phyloP scores from a whole-genome alignment of 768 basidiomycete species.

The Hysterangium stoloniferum region DNA sequence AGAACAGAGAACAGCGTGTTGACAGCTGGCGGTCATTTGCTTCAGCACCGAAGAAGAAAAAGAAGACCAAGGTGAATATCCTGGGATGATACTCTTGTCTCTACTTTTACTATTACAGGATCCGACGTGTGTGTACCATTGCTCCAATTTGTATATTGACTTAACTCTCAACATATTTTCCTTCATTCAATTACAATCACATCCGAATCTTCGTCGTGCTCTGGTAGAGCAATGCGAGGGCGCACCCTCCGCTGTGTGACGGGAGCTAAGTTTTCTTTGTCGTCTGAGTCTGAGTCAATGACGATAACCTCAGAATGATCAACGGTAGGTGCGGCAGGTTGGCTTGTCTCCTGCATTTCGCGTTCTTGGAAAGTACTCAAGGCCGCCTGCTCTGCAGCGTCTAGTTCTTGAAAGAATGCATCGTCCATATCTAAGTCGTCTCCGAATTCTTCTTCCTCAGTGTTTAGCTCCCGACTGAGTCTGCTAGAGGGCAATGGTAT shows the following conservation, averaged over 20 bases:
- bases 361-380: constrained; percentile 17
- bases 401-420: constrained; percentile 32
- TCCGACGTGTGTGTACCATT: constrained; percentile 6
- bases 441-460: not conserved
- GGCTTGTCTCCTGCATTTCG: constrained; percentile 17
- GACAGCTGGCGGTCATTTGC: constrained; percentile 77
- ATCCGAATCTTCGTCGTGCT: constrained; percentile 11
- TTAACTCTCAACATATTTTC: constrained; percentile 42
- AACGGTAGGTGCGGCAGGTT: constrained; percentile 13
- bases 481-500: not conserved
- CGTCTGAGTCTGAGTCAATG: constrained; percentile 43
- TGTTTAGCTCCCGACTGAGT: not conserved
- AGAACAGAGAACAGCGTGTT: constrained; percentile 72
- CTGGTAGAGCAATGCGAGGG: constrained; percentile 26
- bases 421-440: constrained; percentile 5
- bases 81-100: constrained; percentile 43
- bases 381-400: constrained; percentile 26
- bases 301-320: constrained; percentile 29
- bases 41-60: constrained; percentile 58
- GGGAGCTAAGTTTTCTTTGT: constrained; percentile 54
- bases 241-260: constrained; percentile 44
- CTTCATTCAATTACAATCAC: constrained; percentile 15
- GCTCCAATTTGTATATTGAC: constrained; percentile 1
- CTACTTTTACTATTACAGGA: constrained; percentile 10
- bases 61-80: constrained; percentile 60